phyloP scores from a whole-genome alignment of 2,329 filamentous ascomycete genomes.

The Cladosporium oxysporum region DNA sequence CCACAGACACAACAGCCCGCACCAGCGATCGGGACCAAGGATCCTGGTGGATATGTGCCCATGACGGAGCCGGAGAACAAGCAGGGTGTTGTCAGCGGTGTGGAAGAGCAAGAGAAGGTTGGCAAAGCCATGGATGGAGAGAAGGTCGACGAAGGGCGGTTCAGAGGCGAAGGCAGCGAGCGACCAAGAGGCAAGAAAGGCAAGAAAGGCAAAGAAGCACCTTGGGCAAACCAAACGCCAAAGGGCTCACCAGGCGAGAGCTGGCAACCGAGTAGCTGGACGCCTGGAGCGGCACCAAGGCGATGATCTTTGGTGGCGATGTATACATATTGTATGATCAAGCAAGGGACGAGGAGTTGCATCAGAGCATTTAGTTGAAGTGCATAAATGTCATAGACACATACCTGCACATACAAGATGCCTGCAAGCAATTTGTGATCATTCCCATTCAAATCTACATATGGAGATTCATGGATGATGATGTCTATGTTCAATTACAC shows the following conservation, averaged over 20 bases:
- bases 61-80: constrained; percentile 36
- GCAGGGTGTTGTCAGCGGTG: constrained; percentile 36
- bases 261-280: constrained; percentile 51
- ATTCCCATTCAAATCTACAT: neutral
- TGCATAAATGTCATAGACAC: neutral
- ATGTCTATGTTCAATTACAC: neutral
- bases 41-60: constrained; percentile 42
- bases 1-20: constrained; percentile 52
- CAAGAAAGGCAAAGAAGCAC: constrained; percentile 31
- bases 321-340: constrained; percentile 12
- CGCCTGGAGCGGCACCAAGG: constrained; percentile 42
- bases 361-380: neutral
- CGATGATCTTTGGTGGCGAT: constrained; percentile 24
- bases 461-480: neutral
- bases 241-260: constrained; percentile 45
- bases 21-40: constrained; percentile 48
- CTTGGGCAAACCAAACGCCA: constrained; percentile 41
- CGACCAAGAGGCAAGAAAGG: constrained; percentile 19
- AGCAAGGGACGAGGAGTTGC: neutral
- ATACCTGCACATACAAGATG: neutral
- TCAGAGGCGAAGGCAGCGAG: constrained; percentile 29
- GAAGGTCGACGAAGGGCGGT: constrained; percentile 37
- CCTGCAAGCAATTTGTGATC: neutral
- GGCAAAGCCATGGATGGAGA: constrained; percentile 31
- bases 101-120: constrained; percentile 37